Evolutionary conservation across 352 stramenopile genomes (phyloP).

Genomic region (Phytophthora citrophthora): DNA sequence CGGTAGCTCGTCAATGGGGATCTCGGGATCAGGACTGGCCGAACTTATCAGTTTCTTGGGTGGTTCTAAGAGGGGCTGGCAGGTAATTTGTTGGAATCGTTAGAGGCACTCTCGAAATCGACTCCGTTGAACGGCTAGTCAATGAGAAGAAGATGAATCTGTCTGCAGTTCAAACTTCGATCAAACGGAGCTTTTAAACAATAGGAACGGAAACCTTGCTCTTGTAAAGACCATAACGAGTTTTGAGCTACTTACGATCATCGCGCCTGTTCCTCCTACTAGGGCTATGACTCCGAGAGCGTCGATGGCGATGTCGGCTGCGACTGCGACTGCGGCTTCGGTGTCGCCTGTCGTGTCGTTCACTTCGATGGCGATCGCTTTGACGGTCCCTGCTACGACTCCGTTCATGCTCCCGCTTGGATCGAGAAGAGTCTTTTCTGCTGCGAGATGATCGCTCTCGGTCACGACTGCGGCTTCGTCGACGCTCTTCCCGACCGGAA

Average conservation of each 20-base stretch:
- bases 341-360: constrained; percentile 20
- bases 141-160: no score
- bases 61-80: no score
- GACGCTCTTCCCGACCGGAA: constrained; percentile 11
- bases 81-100: no score
- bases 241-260: constrained; percentile 1
- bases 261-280: not conserved
- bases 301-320: constrained; percentile 16
- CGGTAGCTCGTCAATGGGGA: no score
- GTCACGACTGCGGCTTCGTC: constrained; percentile 31
- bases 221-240: no score
- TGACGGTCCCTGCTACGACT: constrained; percentile 16
- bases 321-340: constrained; percentile 25
- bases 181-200: no score
- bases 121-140: no score
- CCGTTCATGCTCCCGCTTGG: constrained; percentile 12
- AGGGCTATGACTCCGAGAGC: constrained; percentile 22
- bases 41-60: no score
- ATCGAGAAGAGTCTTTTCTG: constrained; percentile 20
- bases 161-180: no score
- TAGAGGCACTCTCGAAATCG: no score
- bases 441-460: constrained; percentile 8
- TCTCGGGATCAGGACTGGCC: no score
- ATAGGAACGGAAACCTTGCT: not conserved
- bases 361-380: constrained; percentile 14